phyloP scores from a whole-genome alignment of 176 grass and related monocot species.

The Juncus effusus region DNA sequence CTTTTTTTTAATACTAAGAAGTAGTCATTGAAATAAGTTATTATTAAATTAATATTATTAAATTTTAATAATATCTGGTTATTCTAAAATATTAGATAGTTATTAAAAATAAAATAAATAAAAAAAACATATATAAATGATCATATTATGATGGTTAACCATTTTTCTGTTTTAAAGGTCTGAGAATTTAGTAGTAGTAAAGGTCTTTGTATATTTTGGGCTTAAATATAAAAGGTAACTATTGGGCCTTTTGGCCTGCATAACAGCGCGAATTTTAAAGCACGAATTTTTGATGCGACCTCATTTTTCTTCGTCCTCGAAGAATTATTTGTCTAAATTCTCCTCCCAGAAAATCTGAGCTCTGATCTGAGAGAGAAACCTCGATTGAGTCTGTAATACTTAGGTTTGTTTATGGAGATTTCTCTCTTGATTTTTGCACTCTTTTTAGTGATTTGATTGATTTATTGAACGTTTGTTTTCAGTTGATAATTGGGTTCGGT shows the following conservation, averaged over 20 bases:
- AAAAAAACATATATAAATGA: no score
- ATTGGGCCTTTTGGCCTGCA: slow-evolving; percentile 2
- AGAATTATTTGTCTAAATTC: neutral
- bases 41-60: no score
- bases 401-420: neutral
- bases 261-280: neutral
- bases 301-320: neutral
- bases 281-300: neutral
- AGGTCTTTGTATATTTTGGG: no score
- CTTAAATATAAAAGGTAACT: no score
- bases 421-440: neutral
- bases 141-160: no score
- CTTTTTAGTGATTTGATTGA: neutral
- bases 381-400: neutral
- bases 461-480: neutral
- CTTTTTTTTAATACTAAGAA: no score
- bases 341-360: neutral
- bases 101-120: no score
- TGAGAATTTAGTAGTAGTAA: no score
- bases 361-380: neutral
- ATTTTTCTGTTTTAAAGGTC: no score
- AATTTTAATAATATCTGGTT: no score
- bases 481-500: neutral
- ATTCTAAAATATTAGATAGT: no score
- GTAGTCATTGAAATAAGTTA: no score